Conservation (phyloP, 129 eudicot genomes). For the Artemisia annua region DNA sequence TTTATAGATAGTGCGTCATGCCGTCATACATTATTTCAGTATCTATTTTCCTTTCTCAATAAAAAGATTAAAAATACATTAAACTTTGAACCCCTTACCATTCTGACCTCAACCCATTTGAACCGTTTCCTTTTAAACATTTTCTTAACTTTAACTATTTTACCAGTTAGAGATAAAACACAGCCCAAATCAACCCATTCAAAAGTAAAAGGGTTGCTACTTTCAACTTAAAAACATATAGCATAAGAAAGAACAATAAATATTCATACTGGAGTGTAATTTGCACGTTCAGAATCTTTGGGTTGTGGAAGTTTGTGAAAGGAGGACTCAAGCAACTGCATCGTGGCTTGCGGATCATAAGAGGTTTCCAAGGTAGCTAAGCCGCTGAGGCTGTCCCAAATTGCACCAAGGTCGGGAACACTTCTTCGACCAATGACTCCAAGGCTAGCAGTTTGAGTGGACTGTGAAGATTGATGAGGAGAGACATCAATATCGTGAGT, state of each 20-base stretch:
- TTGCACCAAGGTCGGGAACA: constrained; percentile 78
- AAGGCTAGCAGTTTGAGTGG: constrained; percentile 11
- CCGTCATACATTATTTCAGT: neutral
- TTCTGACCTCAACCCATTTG: constrained; percentile 14
- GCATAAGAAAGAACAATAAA: neutral
- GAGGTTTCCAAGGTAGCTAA: constrained; percentile 41
- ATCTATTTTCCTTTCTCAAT: neutral
- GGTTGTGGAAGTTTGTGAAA: constrained; percentile 71
- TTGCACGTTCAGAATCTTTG: constrained; percentile 72
- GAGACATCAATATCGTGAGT: constrained; percentile 12
- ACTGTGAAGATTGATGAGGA: constrained; percentile 25
- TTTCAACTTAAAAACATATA: constrained; percentile 7
- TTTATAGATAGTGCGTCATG: neutral
- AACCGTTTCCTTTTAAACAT: constrained; percentile 1
- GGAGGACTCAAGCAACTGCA: constrained; percentile 79
- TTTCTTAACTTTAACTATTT: neutral
- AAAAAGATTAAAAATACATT: neutral
- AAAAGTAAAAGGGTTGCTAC: neutral
- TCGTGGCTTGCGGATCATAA: constrained; percentile 54
- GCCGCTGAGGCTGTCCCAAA: constrained; percentile 64
- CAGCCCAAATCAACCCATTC: neutral
- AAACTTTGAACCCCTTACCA: neutral
- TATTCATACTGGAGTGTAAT: constrained; percentile 62
- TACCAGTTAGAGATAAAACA: neutral
- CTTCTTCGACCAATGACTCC: constrained; percentile 84